A percentile compares a stretch with the other conserved stretches of the same genome.
Conservation (phyloP, 805 yeast genomes). For the Candida ulmi region DNA sequence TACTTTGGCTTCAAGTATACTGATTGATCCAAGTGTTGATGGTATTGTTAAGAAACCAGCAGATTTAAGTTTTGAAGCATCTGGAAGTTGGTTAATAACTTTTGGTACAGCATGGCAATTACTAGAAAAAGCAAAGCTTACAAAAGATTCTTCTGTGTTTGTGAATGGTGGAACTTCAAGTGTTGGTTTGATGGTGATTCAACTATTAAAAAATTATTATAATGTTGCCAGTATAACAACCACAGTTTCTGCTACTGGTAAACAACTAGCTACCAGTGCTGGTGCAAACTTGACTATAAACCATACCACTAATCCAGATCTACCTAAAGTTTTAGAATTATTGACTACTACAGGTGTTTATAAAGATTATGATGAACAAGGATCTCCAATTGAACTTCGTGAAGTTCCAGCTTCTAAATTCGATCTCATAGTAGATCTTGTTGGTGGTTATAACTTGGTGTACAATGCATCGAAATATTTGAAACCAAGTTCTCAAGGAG, state of each 20-base stretch:
- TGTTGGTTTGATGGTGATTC: conserved; percentile 62
- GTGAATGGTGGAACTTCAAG: conserved; percentile 75
- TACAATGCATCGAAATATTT: conserved; percentile 36
- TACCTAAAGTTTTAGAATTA: conserved; percentile 15
- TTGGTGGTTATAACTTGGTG: conserved; percentile 56
- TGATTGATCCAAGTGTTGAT: conserved; percentile 49
- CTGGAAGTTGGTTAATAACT: conserved; percentile 60
- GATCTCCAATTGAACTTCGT: conserved; percentile 19
- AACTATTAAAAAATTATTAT: conserved; percentile 47
- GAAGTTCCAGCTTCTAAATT: conserved; percentile 31
- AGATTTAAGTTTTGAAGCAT: conserved; percentile 42
- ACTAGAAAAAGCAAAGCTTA: conserved; percentile 29
- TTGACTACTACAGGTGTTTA: conserved; percentile 26
- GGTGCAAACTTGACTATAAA: conserved; percentile 55
- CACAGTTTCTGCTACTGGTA: conserved; percentile 52
- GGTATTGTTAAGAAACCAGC: conserved; percentile 41
- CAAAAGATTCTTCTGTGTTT: conserved; percentile 43
- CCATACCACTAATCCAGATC: conserved; percentile 30
- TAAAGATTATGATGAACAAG: conserved; percentile 24
- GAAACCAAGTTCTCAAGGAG: conserved; percentile 36
- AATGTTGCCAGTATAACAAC: conserved; percentile 48
- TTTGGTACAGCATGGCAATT: conserved; percentile 57
- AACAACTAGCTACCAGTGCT: conserved; percentile 31
- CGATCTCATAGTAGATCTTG: conserved; percentile 63
- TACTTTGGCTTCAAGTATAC: conserved; percentile 49